Conservation (phyloP, 129 eudicot genomes). For the Silybum marianum region DNA sequence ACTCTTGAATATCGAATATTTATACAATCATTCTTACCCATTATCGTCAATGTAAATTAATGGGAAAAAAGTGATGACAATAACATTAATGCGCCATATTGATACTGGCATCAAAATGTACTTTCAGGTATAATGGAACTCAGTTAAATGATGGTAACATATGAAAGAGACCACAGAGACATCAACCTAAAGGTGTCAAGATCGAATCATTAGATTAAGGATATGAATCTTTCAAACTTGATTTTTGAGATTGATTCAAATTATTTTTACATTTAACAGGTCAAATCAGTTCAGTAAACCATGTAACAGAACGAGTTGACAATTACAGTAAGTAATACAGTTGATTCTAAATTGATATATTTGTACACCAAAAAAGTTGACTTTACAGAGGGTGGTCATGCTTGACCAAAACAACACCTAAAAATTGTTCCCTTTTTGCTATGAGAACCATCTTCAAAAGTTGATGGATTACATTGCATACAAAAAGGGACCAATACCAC, state of each 20-base stretch:
- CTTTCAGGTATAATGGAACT: neutral
- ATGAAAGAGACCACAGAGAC: neutral
- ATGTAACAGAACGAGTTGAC: neutral
- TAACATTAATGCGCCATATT: neutral
- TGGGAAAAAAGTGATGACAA: neutral
- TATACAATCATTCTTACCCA: neutral
- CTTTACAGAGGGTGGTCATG: constrained; percentile 13
- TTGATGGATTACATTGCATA: constrained; percentile 41
- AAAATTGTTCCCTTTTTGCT: constrained; percentile 19
- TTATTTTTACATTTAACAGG: neutral
- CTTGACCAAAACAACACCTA: constrained; percentile 19
- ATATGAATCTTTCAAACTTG: neutral
- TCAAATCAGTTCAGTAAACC: neutral
- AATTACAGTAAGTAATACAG: neutral
- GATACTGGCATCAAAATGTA: neutral
- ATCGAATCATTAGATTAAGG: neutral
- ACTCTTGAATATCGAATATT: neutral
- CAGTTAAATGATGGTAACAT: neutral
- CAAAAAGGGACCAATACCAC: constrained; percentile 30
- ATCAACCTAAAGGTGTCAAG: neutral
- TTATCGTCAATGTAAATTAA: neutral
- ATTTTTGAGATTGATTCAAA: neutral
- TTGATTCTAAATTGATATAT: neutral
- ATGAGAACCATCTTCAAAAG: constrained; percentile 44
- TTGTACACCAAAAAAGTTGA: neutral